Evolutionary conservation across 148 eudicot genomes (phyloP).

Genomic region (Nepenthes mirabilis): DNA sequence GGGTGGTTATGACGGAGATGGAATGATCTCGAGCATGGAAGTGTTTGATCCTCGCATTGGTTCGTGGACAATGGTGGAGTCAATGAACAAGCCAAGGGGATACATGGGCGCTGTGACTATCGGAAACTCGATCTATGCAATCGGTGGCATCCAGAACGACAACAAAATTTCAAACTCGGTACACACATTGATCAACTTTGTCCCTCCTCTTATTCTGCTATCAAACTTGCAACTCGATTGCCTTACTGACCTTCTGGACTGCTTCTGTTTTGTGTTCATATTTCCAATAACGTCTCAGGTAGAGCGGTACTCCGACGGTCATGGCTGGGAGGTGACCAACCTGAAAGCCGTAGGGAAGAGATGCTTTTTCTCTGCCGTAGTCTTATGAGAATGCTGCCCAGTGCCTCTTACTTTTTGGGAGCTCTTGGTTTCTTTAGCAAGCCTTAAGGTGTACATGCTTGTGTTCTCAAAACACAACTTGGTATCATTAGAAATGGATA

Average conservation of each 20-base stretch:
- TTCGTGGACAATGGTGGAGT: slow-evolving; percentile 42
- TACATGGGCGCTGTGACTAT: slow-evolving; percentile 29
- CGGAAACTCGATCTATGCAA: slow-evolving; percentile 31
- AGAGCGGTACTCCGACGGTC: slow-evolving; percentile 49
- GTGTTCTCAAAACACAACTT: too few species aligned
- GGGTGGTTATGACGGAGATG: slow-evolving; percentile 53
- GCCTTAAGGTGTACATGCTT: background rate
- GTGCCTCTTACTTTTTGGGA: too few species aligned
- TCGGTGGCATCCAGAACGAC: slow-evolving; percentile 36
- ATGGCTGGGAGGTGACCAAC: slow-evolving; percentile 45
- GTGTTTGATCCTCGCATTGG: slow-evolving; percentile 51
- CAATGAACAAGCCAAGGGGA: slow-evolving; percentile 47
- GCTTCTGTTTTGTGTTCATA: background rate
- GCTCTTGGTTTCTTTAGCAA: too few species aligned
- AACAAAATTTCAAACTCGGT: slow-evolving; percentile 28
- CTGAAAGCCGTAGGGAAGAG: slow-evolving; percentile 42
- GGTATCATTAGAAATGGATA: too few species aligned
- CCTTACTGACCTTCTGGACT: too few species aligned
- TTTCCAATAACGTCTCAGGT: slow-evolving; percentile 23
- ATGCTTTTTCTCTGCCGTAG: slow-evolving; percentile 47
- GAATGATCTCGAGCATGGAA: slow-evolving; percentile 49
- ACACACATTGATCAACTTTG: background rate
- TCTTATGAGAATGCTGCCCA: background rate
- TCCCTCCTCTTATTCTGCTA: background rate
- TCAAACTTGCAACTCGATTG: too few species aligned